Evolutionary conservation across 495 filamentous ascomycete genomes (phyloP).

Genomic region (Penicillium pancosmium): DNA sequence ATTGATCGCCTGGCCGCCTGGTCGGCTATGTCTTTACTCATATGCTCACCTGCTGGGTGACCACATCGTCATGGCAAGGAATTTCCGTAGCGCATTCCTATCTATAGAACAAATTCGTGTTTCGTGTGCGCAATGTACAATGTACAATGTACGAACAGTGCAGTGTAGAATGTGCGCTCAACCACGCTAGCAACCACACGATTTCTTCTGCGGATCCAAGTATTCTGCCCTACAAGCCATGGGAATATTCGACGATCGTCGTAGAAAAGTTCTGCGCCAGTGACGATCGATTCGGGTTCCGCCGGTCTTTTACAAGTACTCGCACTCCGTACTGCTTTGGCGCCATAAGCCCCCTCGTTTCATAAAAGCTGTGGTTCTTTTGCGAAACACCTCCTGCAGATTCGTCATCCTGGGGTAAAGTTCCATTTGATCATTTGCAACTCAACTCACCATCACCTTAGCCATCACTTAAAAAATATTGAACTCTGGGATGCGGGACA

Average conservation of each 20-base stretch:
- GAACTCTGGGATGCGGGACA: background rate
- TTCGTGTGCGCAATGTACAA: background rate
- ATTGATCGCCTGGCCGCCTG: background rate
- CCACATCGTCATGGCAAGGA: background rate
- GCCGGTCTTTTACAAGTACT: background rate
- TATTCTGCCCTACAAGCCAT: background rate
- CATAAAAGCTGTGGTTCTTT: background rate
- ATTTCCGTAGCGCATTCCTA: conserved; percentile 1
- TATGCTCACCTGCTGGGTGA: background rate
- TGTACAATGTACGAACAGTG: background rate
- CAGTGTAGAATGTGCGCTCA: background rate
- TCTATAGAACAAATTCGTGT: background rate
- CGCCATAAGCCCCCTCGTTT: background rate
- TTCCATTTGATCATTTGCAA: background rate
- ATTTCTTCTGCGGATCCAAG: background rate
- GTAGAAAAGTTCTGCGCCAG: background rate
- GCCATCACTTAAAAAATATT: too few species aligned
- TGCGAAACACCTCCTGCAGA: too few species aligned
- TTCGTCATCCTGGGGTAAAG: too few species aligned
- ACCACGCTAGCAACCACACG: conserved; percentile 1
- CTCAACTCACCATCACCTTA: background rate
- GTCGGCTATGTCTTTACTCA: background rate
- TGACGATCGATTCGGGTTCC: background rate
- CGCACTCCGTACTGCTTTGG: background rate
- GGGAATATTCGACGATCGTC: background rate